Base-by-base conservation (phyloP, 176 grass and related monocot species). In the Otatea glauca region DNA sequence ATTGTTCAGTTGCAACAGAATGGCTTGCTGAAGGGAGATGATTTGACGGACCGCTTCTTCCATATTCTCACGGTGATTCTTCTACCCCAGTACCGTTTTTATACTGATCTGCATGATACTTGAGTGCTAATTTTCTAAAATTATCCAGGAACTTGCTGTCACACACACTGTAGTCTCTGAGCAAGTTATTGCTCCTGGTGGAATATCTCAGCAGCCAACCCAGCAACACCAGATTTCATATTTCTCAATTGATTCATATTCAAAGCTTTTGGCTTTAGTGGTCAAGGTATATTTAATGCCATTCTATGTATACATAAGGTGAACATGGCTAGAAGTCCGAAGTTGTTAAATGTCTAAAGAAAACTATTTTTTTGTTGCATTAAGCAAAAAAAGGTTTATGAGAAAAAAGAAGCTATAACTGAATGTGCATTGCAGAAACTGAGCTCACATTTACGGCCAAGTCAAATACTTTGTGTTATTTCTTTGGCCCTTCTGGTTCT, bases 11-110 rank as follows among this genome's bases (percentile, higher is more conserved):
- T 95, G 67, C 91, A 98, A 88, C 96, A 95, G 55, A 84, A 77
- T 74, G 91, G 93, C 74, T 88, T 98, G 63, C 87, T 98, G 42
- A 93, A 90, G 80, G 92, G 89, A n/a, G 92, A 98, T 92, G 96
- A 98, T 82, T 80, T 92, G 75, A 95, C 81, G 15, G 96, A 98
- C 18, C 96, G 87, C 6, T 98, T 98, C 71, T 98, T 95, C 83
- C 75, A 85, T 83, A 64, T 80, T 83, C 73, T 98, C 14, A 93
- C 49, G 42, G 96, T 98, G 84, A 81, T 62, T 84, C 10, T 63
- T 76, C 29, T 84, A 71, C 68, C 20, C 45, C 29, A 76, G 2
- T 76, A 69, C 70, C 29, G 45, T 76, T 69, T 58, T 71, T 78
- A 37, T 77, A 81, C 75, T 84, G 45, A 63, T 80, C 64, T 5